These are phyloP conservation scores for Leccinellum rugosiceps DNA, from an alignment of 768 basidiomycete species.

Conservation along the genomic window DNA sequence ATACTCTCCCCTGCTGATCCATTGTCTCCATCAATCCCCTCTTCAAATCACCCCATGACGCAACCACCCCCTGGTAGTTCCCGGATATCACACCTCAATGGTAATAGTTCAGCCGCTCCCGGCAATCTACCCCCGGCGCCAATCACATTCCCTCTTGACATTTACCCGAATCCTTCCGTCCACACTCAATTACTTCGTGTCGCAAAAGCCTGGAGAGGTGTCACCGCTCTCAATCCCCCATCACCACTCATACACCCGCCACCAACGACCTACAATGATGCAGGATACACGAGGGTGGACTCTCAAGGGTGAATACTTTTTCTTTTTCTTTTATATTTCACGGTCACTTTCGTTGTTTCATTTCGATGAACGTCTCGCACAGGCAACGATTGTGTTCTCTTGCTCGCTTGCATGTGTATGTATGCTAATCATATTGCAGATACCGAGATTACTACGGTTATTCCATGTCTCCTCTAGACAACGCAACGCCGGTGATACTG, in stretches of 20 bases:
- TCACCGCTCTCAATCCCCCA: constrained; percentile 50
- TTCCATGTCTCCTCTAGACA: constrained; percentile 28
- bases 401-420: constrained; percentile 7
- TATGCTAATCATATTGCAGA: constrained; percentile 22
- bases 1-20: constrained; percentile 29
- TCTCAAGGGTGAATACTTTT: constrained; percentile 27
- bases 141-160: constrained; percentile 38
- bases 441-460: constrained; percentile 28
- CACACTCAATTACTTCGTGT: constrained; percentile 53
- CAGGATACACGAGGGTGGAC: constrained; percentile 20
- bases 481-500: constrained; percentile 35
- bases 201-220: constrained; percentile 64
- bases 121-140: constrained; percentile 19
- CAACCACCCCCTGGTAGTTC: constrained; percentile 19
- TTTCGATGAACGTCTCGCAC: constrained; percentile 9
- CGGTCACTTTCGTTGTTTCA: neutral
- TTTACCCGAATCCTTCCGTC: constrained; percentile 34
- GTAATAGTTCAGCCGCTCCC: neutral
- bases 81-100: constrained; percentile 15
- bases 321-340: neutral
- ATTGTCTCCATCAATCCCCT: constrained; percentile 16
- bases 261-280: constrained; percentile 22
- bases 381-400: constrained; percentile 10
- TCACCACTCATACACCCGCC: constrained; percentile 17
- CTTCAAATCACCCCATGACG: constrained; percentile 6